A percentile compares a stretch with the other conserved stretches of the same genome.
Conservation (phyloP, 78 protist species). For the Dictyostelium discoideum region DNA sequence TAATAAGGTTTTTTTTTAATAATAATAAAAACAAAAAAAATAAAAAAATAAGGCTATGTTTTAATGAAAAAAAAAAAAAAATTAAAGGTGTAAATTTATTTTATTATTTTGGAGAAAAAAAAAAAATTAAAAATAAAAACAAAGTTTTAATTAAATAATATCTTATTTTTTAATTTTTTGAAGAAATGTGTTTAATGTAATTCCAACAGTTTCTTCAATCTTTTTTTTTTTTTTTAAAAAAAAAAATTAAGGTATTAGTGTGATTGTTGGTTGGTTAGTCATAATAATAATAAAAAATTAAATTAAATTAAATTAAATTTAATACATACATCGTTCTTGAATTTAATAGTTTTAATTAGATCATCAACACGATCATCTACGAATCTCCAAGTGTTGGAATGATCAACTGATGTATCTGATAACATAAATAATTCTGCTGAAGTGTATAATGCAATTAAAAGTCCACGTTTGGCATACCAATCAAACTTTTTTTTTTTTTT, state of each 20-base stretch:
- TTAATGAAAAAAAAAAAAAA: no score
- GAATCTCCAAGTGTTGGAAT: constrained; percentile 53
- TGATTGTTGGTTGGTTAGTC: no score
- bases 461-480: constrained; percentile 69
- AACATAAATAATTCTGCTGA: constrained; percentile 66
- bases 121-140: background rate
- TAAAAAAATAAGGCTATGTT: no score
- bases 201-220: background rate
- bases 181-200: background rate
- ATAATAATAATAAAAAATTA: background rate
- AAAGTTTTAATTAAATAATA: background rate
- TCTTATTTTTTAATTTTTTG: background rate
- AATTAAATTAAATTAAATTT: background rate
- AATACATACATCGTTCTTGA: constrained; percentile 52
- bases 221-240: background rate
- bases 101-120: no score
- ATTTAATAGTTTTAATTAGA: constrained; percentile 14
- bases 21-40: no score
- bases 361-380: constrained; percentile 78
- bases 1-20: no score
- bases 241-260: background rate
- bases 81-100: no score
- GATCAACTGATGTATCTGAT: constrained; percentile 50
- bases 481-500: constrained; percentile 33
- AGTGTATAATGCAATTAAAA: constrained; percentile 53